Conservation (phyloP, 2,329 filamentous ascomycete species). For the Lachnellula occidentalis region DNA sequence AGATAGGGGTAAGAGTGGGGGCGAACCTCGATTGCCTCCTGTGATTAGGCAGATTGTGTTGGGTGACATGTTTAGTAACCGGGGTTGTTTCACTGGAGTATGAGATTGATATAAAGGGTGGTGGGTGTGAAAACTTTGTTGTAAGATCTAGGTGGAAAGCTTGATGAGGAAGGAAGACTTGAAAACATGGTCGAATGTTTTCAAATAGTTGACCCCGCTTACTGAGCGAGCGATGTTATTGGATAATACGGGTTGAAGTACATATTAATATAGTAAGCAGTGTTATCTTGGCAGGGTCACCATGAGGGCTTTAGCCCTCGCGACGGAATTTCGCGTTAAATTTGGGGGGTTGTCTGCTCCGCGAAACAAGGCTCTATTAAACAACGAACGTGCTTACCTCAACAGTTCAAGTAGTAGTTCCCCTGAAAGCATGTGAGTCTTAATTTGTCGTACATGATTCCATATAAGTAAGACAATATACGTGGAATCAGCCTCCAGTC, state of each 20-base stretch:
- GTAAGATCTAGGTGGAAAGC: neutral
- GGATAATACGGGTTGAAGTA: neutral
- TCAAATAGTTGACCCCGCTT: neutral
- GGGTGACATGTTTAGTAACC: slow-evolving; percentile 9
- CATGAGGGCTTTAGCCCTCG: neutral
- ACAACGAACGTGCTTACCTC: too few species aligned
- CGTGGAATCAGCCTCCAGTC: too few species aligned
- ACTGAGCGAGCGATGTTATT: neutral
- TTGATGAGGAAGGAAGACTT: neutral
- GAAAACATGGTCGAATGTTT: neutral
- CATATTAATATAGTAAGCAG: neutral
- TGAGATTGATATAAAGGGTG: neutral
- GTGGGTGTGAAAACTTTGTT: neutral
- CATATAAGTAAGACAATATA: too few species aligned
- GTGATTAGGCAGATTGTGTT: slow-evolving; percentile 24
- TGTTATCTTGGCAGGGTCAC: neutral
- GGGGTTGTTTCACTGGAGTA: neutral
- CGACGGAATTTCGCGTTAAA: neutral
- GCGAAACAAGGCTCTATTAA: too few species aligned
- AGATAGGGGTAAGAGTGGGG: slow-evolving; percentile 17
- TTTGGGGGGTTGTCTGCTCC: neutral
- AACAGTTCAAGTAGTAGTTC: too few species aligned
- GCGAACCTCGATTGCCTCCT: slow-evolving; percentile 25
- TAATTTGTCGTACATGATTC: too few species aligned
- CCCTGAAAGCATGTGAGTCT: too few species aligned